Base-by-base conservation (phyloP, 192 early-diverging fungal species). In the Linnemannia hyalina region DNA sequence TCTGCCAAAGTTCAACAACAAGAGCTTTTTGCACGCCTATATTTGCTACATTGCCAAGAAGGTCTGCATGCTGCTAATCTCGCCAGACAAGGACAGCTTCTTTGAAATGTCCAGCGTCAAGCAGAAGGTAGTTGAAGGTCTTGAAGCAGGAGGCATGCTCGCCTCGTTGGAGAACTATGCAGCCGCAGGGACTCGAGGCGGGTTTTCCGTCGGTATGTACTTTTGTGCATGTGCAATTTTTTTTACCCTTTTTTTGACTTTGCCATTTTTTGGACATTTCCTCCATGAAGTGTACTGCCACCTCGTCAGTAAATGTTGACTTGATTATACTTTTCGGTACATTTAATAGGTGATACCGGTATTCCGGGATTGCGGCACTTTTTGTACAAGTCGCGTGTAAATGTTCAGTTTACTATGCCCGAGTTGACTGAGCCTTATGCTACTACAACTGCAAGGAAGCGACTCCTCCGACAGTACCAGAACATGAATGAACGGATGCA, bases 21-120 rank as follows among this genome's bases (percentile, higher is more conserved):
- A 94, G 76, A 96, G 95, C 22, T 99, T 98, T 87, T 82, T 99
- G 42, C 94, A 98, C 77, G 95, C 94, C 1, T 98, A 98, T 74
- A 92, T 98, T 26, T 95, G 91, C 76, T 98, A 96, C 82, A 90
- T 98, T 36, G 91, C 91, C 4, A 87, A 91, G 0, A 92, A 94
- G n/a, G 88, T 95, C 10, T 95, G 94, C 65, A 85, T 98, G 10
- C 86, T 97, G 0, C 83, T 96, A 60, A 91, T 97, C 22, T 95
- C 94, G 18, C 92, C 95, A 3, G 94, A 96, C 76, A 94, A 94
- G 87, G 95, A 97, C 77, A 94, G 93, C 38, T 99, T 99, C 81
- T 95, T 94, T 74, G 92, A 94, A 4, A 90, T 97, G 90, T 91
- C 93, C 22, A 92, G 91, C 75, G 95, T 92, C 74, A 95, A 95